Base-by-base conservation (phyloP, 108 stramenopile genomes). In the Nitzschia sp. region DNA sequence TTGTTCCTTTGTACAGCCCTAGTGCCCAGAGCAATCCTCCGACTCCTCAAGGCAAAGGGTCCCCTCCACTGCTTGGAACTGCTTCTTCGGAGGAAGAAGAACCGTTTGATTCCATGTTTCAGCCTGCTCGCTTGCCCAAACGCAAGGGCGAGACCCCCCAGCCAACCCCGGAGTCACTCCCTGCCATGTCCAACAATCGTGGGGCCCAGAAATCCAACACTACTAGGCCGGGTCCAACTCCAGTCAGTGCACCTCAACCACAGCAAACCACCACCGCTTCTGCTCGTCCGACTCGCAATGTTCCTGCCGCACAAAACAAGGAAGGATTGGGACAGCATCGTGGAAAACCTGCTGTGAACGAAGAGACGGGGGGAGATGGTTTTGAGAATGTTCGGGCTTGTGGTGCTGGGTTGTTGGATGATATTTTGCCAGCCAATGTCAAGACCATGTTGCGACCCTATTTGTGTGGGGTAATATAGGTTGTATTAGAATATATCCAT, bases 371-470 rank as follows among this genome's bases (percentile, higher is more conserved):
- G 14, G 46, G 46, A 17, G 46, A 48, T 48, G 46, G 46, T 17
- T 48, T 48, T 48, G 46, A 48, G 17, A 17, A 48, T 48, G 6
- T 48, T 48, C 17, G 43, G 3, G 9, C 43, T 41, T 62, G 61
- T 46, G 61, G 61, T n/a, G 17, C 40, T n/a, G 43, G 40, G 6
- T 17, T 38, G n/a, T 11, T 62, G 43, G 61, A 62, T 14, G 61
- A 62, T 21, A 22, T 19, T n/a, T 40, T 62, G 37, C 61, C 61
- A 1, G 21, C 41, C 12, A 62, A 46, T 24, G 61, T 62, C 17
- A 62, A 62, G 43, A 62, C 61, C 9, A 22, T 62, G 19, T 20
- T 62, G n/a, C 61, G 61, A 38, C 61, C 61, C 41, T 62, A 43
- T 44, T 25, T 62, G 17, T 62, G 61, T 20, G 61, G 61, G n/a